Base-by-base conservation (phyloP, 2,329 filamentous ascomycete genomes). In the Paracoccidioides brasiliensis region DNA sequence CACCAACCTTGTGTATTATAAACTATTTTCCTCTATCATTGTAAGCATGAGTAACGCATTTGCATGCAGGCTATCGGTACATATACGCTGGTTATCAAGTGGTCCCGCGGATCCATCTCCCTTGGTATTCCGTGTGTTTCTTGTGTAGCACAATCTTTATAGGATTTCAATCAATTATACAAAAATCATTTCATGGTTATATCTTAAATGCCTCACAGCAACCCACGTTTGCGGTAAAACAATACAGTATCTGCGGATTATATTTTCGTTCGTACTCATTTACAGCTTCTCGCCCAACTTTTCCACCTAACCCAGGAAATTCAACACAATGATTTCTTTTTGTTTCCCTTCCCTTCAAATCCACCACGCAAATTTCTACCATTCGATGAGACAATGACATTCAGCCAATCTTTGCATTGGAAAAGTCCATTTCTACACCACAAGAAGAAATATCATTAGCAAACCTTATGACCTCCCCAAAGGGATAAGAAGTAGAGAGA, bases 361-460 rank as follows among this genome's bases (percentile, higher is more conserved):
- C 12, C 2, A 38, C 15, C 32, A 10, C 42, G 50, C 38, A 28
- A 3, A 52, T 52, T 51, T 30, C 35, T 51, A 12, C 41, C 7
- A 37, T 28, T 32, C 9, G 22, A 15, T 22, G 14, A 12, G 12
- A 43, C 22, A 7, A 22, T 28, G 9, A 7, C 12, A 30, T 40
- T 53, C 12, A 53, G 9, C 44, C 76, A 56, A 84, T 81, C 72
- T 84, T 81, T 15, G 79, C 82, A 60, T 83, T 80, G 14, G 78
- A 81, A 63, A 85, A 85, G 66, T 85, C 82, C 81, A 85, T 83
- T 71, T 85, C 82, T 73, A 58, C 46, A 40, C 22, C 53, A 4
- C 15, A 33, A 44, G 8, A 52, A 38, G 6, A 32, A 4, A 22
- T 6, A 51, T 55, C 54, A 57, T 62, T 35, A 62, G 55, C 41